phyloP scores from a whole-genome alignment of 208 protist genomes.

The Phytomonas francai region DNA sequence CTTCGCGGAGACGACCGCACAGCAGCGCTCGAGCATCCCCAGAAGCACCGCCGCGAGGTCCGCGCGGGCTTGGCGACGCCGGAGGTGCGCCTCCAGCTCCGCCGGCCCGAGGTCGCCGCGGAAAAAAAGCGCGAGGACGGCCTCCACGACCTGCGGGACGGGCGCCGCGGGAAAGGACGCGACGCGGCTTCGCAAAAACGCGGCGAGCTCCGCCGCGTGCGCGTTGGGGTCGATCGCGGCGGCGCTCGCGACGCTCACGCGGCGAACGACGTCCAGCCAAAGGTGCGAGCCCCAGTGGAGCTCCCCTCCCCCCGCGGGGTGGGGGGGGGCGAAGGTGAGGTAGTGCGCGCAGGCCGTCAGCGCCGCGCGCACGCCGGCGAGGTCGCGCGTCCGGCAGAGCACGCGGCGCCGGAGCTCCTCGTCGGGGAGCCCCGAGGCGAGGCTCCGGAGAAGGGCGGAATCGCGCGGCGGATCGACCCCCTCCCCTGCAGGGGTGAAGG shows the following conservation, averaged over 20 bases:
- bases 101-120: not conserved
- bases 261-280: conserved; percentile 56
- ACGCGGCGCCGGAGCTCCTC: conserved; percentile 28
- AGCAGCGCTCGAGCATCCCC: not conserved
- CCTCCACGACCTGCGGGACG: not conserved
- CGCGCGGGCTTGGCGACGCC: not conserved
- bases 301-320: conserved; percentile 11
- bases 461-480: no score
- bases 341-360: conserved; percentile 40
- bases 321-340: conserved; percentile 17
- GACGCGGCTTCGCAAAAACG: not conserved
- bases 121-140: not conserved
- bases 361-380: conserved; percentile 42
- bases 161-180: not conserved
- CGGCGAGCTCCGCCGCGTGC: conserved; percentile 26
- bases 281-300: conserved; percentile 35
- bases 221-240: conserved; percentile 24
- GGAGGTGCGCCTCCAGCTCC: not conserved
- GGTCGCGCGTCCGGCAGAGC: conserved; percentile 42
- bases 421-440: conserved; percentile 9
- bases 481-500: no score
- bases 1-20: not conserved
- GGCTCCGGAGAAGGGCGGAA: no score
- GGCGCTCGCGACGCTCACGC: conserved; percentile 35
- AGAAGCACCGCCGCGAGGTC: not conserved